phyloP scores from a whole-genome alignment of 176 grass and related monocot genomes.

The Musa troglodytarum region DNA sequence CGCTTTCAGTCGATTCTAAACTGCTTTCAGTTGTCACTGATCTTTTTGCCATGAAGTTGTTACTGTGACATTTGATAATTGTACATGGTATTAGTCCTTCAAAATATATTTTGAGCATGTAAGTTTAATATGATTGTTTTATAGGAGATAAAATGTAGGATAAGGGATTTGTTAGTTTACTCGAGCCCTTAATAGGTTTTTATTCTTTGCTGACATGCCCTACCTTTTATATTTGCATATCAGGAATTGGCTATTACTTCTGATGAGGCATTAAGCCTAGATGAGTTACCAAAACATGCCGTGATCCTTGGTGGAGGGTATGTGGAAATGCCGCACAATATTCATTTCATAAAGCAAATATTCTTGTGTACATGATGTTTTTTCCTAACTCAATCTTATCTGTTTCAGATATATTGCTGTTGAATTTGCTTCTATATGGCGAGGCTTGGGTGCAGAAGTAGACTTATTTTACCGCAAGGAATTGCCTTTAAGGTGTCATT shows the following conservation, averaged over 20 bases:
- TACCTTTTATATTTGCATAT: conserved; percentile 8
- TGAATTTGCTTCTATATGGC: conserved; percentile 99
- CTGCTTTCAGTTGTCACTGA: too few species aligned
- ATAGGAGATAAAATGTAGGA: too few species aligned
- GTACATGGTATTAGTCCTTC: too few species aligned
- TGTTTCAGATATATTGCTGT: conserved; percentile 84
- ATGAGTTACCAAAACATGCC: conserved; percentile 77
- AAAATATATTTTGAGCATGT: too few species aligned
- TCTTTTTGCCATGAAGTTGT: too few species aligned
- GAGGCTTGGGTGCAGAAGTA: conserved; percentile 74
- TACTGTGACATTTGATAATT: too few species aligned
- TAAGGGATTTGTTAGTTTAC: too few species aligned
- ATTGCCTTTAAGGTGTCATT: conserved; percentile 63
- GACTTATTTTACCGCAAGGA: conserved; percentile 86
- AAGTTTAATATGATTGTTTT: too few species aligned
- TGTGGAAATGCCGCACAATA: background rate
- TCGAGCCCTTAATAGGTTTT: background rate
- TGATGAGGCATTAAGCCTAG: conserved; percentile 94
- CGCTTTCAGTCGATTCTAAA: too few species aligned
- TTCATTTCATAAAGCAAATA: conserved; percentile 3
- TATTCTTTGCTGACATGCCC: background rate
- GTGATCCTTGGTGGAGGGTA: conserved; percentile 96
- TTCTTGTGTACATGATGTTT: background rate
- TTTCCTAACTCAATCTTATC: background rate
- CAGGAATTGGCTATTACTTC: conserved; percentile 96